These are phyloP conservation scores for Penicillium sp. DNA, from an alignment of 2,329 filamentous ascomycete species.

Conservation along the genomic window DNA sequence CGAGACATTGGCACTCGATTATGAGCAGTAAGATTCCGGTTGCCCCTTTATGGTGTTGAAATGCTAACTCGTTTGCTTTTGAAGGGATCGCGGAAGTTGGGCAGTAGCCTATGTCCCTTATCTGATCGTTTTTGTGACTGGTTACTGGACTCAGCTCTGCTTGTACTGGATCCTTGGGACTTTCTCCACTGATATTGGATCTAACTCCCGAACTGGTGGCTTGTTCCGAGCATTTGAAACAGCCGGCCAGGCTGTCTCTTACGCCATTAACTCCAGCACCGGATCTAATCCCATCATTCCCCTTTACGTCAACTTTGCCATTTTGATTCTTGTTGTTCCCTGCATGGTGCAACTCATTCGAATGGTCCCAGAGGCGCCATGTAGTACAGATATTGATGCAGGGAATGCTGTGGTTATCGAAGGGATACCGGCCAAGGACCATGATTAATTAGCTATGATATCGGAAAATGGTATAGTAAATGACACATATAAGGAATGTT, in stretches of 20 bases:
- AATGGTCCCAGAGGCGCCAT: background rate
- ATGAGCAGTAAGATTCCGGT: background rate
- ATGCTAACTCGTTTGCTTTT: background rate
- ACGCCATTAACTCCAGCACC: background rate
- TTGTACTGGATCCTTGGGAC: background rate
- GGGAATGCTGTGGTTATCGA: background rate
- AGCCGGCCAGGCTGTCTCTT: background rate
- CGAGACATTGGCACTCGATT: background rate
- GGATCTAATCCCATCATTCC: background rate
- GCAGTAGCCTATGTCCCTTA: background rate
- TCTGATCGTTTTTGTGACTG: background rate
- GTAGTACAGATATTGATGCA: background rate
- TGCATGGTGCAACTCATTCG: background rate
- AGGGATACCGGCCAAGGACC: background rate
- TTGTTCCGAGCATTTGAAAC: background rate
- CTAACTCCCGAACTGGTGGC: background rate
- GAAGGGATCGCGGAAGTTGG: background rate
- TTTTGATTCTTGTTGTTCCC: background rate
- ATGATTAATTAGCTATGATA: too few relatives aligned
- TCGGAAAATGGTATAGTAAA: too few relatives aligned
- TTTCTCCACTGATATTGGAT: background rate
- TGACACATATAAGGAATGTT: too few relatives aligned
- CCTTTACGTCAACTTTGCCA: background rate
- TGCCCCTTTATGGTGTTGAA: background rate
- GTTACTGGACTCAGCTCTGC: background rate